Conservation (phyloP, 192 early-diverging fungal genomes). For the Linnemannia exigua region DNA sequence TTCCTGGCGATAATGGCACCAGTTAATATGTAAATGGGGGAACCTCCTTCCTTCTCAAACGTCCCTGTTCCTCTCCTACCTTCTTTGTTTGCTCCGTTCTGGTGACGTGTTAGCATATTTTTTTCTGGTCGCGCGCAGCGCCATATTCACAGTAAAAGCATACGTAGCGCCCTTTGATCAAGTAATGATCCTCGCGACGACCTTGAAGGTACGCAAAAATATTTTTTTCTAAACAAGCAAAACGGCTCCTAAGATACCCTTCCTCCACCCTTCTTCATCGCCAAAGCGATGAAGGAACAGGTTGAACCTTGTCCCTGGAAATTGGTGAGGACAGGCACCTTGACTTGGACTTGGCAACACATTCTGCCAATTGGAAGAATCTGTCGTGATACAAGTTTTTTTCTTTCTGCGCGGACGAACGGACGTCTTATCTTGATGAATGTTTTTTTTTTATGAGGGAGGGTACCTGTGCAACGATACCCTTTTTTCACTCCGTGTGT, state of each 20-base stretch:
- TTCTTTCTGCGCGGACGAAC: background rate
- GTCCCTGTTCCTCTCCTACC: background rate
- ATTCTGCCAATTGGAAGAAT: background rate
- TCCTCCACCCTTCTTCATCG: no score
- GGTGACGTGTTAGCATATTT: background rate
- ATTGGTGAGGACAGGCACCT: no score
- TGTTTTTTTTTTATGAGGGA: background rate
- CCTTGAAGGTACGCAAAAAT: background rate
- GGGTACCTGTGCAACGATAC: background rate
- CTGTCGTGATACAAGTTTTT: background rate
- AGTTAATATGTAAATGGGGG: background rate
- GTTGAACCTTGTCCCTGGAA: slow-evolving; percentile 2
- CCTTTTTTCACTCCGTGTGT: background rate
- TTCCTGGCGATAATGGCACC: background rate
- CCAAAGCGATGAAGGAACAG: background rate
- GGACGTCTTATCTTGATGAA: background rate
- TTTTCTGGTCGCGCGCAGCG: no score
- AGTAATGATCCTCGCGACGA: background rate
- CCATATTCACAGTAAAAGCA: background rate
- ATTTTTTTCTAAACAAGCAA: background rate
- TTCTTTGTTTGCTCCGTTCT: no score
- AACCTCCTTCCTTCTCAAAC: background rate
- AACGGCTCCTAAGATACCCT: background rate
- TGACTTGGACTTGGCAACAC: background rate
- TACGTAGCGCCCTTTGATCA: background rate